These are phyloP conservation scores for Chloropicon primus DNA, from an alignment of 139 green algal species.

Conservation along the genomic window DNA sequence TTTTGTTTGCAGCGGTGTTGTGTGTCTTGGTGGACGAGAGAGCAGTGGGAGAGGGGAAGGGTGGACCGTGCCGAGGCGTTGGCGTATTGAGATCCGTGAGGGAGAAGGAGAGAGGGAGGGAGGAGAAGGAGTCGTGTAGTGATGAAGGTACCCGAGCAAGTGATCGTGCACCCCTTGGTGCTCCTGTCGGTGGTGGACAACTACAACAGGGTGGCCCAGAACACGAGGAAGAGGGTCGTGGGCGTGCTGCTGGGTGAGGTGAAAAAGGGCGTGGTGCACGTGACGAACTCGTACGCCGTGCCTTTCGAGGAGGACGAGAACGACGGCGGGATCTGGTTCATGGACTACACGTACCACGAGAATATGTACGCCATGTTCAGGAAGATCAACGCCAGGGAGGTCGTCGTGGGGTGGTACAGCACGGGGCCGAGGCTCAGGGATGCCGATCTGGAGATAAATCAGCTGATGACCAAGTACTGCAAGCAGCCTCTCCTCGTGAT, in stretches of 20 bases:
- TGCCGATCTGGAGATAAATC: constrained; percentile 87
- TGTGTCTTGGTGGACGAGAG: too few relatives aligned
- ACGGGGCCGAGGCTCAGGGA: constrained; percentile 85
- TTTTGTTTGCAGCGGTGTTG: too few relatives aligned
- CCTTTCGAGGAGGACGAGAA: constrained; percentile 98
- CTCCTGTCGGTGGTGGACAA: constrained; percentile 94
- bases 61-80: too few relatives aligned
- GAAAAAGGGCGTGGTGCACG: constrained; percentile 70
- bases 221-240: constrained; percentile 89
- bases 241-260: constrained; percentile 84
- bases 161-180: constrained; percentile 90
- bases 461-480: constrained; percentile 61
- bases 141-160: constrained; percentile 37
- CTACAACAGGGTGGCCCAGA: constrained; percentile 91
- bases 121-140: not conserved
- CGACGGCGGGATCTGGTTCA: constrained; percentile 92
- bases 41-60: too few relatives aligned
- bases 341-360: constrained; percentile 97
- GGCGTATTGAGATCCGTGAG: too few relatives aligned
- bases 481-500: constrained; percentile 82
- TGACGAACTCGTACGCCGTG: constrained; percentile 96
- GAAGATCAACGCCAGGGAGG: constrained; percentile 95
- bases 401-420: constrained; percentile 96
- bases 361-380: constrained; percentile 97
- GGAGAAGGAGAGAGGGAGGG: not conserved